Base-by-base conservation (phyloP, 1,284 basidiomycete species). In the Mycosarcoma maydis region DNA sequence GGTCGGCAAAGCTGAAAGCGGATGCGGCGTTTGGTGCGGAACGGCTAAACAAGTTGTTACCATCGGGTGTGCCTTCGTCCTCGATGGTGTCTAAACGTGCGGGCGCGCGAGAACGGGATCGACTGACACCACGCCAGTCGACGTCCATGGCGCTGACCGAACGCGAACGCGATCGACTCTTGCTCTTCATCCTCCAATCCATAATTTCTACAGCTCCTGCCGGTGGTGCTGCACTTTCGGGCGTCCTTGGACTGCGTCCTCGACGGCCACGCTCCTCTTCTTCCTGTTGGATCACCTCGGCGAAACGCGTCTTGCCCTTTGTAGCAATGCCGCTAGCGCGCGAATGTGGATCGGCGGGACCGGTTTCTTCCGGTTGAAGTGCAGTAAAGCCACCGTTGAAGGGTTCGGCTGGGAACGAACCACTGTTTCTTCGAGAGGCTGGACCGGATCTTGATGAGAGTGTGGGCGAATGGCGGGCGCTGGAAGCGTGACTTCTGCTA, bases 51-150 rank as follows among this genome's bases (percentile, higher is more conserved):
- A 69, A 17, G 48, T 26, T 38, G 19, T 60, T 22, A 6, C 56
- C 58, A 19, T 70, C 49, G 20, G 49, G 16, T 8, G 37, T 37
- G 6, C 54, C 62, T 39, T 78, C 68, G 41, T 77, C 73, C 24
- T 53, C 50, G 42, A 72, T 72, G 6, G 74, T 66, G 34, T 68
- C 67, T 26, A 77, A 45, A 4, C 72, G 60, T 30, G 51, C 57
- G 1, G 92, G 90, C 76, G 91, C 90, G 23, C 94, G 89, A 20
- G 95, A 97, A 64, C 94, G 87, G 14, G 94, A 96, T 60, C 94
- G 88, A 78, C 92, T 94, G 78, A 92, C 88, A 17, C 90, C 90
- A 39, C 93, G 87, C 93, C 94, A 97, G 80, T 98, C 95, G 89
- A 98, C 95, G 30, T 98, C 95, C 90, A 98, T 96, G 34, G 83